Percentiles rank a stretch among this genome's conserved stretches.
phyloP scores from a whole-genome alignment of 2,329 filamentous ascomycete genomes.

The Xylaria multiplex region DNA sequence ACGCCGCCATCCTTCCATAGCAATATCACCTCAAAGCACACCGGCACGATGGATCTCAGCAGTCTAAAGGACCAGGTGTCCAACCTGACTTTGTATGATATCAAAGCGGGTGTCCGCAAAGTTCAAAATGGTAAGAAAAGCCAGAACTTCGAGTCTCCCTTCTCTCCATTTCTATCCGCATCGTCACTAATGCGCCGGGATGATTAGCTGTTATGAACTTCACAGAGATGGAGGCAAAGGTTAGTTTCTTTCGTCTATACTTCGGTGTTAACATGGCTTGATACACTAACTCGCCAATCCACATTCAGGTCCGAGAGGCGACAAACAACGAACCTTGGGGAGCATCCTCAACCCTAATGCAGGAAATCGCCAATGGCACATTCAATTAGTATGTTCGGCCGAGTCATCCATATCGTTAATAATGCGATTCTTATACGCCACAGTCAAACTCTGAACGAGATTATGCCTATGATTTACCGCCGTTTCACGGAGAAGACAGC shows the following conservation, averaged over 20 bases:
- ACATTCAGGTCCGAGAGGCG: conserved; percentile 84
- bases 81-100: conserved; percentile 92
- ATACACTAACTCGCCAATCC: conserved; percentile 20
- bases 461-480: conserved; percentile 99
- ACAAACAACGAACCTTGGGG: conserved; percentile 99
- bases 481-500: conserved; percentile 98
- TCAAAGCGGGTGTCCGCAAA: conserved; percentile 94
- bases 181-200: conserved; percentile 28
- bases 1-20: conserved; percentile 10
- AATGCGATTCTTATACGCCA: conserved; percentile 20
- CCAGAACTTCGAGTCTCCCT: background rate
- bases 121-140: conserved; percentile 84
- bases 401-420: background rate
- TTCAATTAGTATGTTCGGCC: conserved; percentile 86
- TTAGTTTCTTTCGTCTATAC: conserved; percentile 44
- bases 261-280: conserved; percentile 1
- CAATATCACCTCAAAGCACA: conserved; percentile 27
- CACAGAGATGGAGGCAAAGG: conserved; percentile 87
- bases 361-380: conserved; percentile 97
- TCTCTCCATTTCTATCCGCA: conserved; percentile 9
- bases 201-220: conserved; percentile 96
- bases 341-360: conserved; percentile 84
- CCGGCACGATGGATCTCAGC: conserved; percentile 78
- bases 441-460: conserved; percentile 96
- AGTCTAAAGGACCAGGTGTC: conserved; percentile 86